Evolutionary conservation across 768 basidiomycete genomes (phyloP).

Genomic region (Agaricus blazei): DNA sequence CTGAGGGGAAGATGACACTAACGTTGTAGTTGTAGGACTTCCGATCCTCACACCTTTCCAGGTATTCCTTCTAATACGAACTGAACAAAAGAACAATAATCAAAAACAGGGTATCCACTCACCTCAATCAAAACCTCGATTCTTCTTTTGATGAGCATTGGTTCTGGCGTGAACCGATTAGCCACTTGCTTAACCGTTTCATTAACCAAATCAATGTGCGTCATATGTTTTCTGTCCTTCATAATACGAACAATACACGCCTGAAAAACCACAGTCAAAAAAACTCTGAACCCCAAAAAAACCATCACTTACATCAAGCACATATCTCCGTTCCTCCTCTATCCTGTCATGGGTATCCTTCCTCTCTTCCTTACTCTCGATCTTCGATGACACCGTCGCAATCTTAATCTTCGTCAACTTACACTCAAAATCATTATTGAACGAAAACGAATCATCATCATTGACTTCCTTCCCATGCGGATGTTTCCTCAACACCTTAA

Average conservation of each 20-base stretch:
- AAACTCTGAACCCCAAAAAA: slow-evolving; percentile 5
- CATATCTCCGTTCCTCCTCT: slow-evolving; percentile 86
- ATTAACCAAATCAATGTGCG: slow-evolving; percentile 82
- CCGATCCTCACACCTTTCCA: slow-evolving; percentile 84
- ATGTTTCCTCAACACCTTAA: slow-evolving; percentile 86
- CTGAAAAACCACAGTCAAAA: slow-evolving; percentile 32
- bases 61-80: slow-evolving; percentile 76
- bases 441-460: slow-evolving; percentile 76
- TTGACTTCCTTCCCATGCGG: slow-evolving; percentile 84
- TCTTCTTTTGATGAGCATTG: slow-evolving; percentile 84
- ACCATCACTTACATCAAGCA: slow-evolving; percentile 70
- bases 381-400: slow-evolving; percentile 78
- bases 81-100: background rate
- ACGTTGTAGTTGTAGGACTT: slow-evolving; percentile 84
- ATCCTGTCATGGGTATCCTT: slow-evolving; percentile 87
- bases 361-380: slow-evolving; percentile 83
- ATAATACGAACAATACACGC: slow-evolving; percentile 97
- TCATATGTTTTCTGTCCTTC: slow-evolving; percentile 91
- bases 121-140: slow-evolving; percentile 95
- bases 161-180: slow-evolving; percentile 81
- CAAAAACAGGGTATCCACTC: slow-evolving; percentile 17
- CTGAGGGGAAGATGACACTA: slow-evolving; percentile 11
- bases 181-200: slow-evolving; percentile 88
- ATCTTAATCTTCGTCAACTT: slow-evolving; percentile 90
- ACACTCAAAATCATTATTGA: slow-evolving; percentile 80